These are phyloP conservation scores for Catenaria anguillulae DNA, from an alignment of 371 early-diverging fungal genomes.

Conservation along the genomic window DNA sequence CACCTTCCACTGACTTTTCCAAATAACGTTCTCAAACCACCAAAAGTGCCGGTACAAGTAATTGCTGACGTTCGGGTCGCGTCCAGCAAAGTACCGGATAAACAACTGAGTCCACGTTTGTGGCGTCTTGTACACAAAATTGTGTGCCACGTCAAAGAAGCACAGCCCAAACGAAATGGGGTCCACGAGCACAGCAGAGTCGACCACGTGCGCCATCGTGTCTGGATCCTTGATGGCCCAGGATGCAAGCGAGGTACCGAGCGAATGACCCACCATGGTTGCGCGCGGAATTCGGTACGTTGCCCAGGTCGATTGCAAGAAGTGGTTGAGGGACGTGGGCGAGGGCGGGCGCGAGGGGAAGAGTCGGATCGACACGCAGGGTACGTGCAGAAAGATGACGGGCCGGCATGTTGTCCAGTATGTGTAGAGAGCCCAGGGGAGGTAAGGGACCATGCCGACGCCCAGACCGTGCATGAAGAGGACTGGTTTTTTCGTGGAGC, in stretches of 20 bases:
- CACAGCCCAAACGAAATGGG: not conserved
- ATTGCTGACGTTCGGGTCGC: not conserved
- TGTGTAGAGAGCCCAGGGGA: not conserved
- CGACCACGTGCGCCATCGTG: not conserved
- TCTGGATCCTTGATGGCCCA: not conserved
- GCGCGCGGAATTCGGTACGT: not conserved
- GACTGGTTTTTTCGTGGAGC: not conserved
- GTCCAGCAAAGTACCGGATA: conserved; percentile 2
- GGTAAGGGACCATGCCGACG: not conserved
- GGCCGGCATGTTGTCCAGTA: not conserved
- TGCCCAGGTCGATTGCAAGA: not conserved
- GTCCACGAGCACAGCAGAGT: not conserved
- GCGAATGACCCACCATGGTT: not conserved
- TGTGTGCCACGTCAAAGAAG: conserved; percentile 3
- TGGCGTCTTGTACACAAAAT: conserved; percentile 5
- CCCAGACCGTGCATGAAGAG: conserved; percentile 4
- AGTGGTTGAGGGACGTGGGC: not conserved
- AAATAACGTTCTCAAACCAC: not conserved
- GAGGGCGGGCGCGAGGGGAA: not conserved
- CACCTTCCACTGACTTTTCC: not conserved
- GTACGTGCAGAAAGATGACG: not conserved
- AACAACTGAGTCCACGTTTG: conserved; percentile 1
- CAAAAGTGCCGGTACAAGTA: not conserved
- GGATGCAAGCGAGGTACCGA: conserved; percentile 1
- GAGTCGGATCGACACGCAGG: not conserved